Evolutionary conservation across 2,329 filamentous ascomycete species (phyloP), one percentile per base, ranked within the genome.

Genomic region (Zymoseptoria ardabiliae): DNA sequence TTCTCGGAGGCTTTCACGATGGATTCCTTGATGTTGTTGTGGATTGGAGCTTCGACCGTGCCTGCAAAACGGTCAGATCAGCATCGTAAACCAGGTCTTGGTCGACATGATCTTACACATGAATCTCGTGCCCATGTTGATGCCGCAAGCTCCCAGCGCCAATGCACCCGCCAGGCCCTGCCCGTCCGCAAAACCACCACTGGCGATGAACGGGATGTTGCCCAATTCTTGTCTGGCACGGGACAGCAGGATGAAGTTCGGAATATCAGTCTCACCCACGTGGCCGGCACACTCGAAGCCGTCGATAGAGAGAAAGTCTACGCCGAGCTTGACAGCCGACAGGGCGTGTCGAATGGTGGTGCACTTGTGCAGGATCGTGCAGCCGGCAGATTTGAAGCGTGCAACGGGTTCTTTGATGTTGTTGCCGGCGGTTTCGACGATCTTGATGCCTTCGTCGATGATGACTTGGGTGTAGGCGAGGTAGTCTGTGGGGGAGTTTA

Each of bases 61-160:
- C 35, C 35, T 45, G 35, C 4, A n/a, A n/a, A 45, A 6, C n/a
- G 4, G 13, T 45, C 35, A 45, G 35, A 45, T n/a, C 13, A 7
- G 17, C 35, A 2, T 45, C 35, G 6, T 9, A 9, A 9, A 1
- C 35, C 35, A 4, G 6, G 6, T n/a, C n/a, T 17, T 20, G 11
- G 17, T 51, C 19, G 13, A 10, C 50, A 19, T 2, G 52, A 91
- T 81, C 0, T 93, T 97, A 78, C 88, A 92, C 89, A 97, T 94
- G 79, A 97, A 97, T 51, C 93, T 82, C 10, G 93, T 97, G 58
- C 93, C 93, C 93, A 97, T 97, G 78, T 97, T 97, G 77, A 97
- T 86, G 65, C 93, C 93, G 73, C 90, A 89, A 0, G 93, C 93
- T 25, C 93, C 93, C 7, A 97, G 82, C 45, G 87, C 87, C 68